These are phyloP conservation scores for Allium cepa DNA, from an alignment of 106 monocot species.

Conservation along the genomic window DNA sequence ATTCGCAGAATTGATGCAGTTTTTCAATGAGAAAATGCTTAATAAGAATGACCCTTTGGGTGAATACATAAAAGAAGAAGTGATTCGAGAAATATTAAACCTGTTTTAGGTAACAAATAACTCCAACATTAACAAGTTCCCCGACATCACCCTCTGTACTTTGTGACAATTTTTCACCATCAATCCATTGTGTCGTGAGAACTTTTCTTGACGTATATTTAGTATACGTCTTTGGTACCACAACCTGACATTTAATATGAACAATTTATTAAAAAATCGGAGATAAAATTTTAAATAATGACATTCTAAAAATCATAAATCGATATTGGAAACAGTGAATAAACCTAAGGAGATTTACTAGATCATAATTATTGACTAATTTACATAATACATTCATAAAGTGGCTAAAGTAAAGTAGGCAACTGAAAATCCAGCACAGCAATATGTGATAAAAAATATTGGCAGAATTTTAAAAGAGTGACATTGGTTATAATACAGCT, in stretches of 20 bases:
- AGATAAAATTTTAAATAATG: no score
- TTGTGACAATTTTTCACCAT: constrained; percentile 95
- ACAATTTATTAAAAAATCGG: neutral
- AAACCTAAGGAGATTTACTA: no score
- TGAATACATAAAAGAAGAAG: neutral
- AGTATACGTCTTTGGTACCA: constrained; percentile 75
- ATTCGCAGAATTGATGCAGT: no score
- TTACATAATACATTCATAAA: neutral
- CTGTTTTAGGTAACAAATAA: constrained; percentile 99
- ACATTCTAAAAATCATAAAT: no score
- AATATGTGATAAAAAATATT: neutral
- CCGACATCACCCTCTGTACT: constrained; percentile 97
- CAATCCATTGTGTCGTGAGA: constrained; percentile 90
- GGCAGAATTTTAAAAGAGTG: neutral
- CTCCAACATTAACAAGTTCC: constrained; percentile 91
- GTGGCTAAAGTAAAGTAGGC: neutral
- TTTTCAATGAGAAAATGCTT: no score
- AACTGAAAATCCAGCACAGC: neutral
- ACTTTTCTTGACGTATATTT: constrained; percentile 98
- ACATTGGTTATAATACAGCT: neutral
- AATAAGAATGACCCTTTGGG: no score
- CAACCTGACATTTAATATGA: constrained; percentile 43
- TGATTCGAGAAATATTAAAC: constrained; percentile 18
- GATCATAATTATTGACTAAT: no score
- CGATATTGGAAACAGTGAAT: no score